Conservation (phyloP, 768 basidiomycete genomes). For the Mycena alexandri region DNA sequence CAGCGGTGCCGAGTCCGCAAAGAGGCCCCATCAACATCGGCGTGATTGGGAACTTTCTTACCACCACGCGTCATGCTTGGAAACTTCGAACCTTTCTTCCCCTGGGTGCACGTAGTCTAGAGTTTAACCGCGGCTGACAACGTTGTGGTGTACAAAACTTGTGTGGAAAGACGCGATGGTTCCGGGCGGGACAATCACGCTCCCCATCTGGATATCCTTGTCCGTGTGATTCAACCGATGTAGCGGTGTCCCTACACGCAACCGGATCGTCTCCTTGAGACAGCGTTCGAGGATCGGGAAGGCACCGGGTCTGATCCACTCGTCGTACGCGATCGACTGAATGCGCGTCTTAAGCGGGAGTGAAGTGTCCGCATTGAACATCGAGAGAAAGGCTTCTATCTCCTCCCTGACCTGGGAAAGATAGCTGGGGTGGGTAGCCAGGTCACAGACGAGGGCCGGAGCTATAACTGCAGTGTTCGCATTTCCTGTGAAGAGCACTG, state of each 20-base stretch:
- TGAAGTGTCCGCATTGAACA: slow-evolving; percentile 14
- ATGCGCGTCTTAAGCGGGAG: slow-evolving; percentile 16
- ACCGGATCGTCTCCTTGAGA: slow-evolving; percentile 24
- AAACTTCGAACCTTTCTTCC: too few relatives aligned
- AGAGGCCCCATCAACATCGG: too few relatives aligned
- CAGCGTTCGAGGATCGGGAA: slow-evolving; percentile 20
- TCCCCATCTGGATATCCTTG: slow-evolving; percentile 5
- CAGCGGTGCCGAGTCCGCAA: too few relatives aligned
- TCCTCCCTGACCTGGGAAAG: slow-evolving; percentile 40
- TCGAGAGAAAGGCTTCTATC: slow-evolving; percentile 28
- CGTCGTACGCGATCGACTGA: slow-evolving; percentile 20
- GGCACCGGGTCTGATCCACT: slow-evolving; percentile 1
- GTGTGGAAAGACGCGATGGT: slow-evolving; percentile 11
- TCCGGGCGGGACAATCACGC: slow-evolving; percentile 1
- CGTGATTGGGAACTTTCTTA: too few relatives aligned
- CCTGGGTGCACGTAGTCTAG: too few relatives aligned
- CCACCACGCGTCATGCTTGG: too few relatives aligned
- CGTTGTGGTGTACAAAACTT: slow-evolving; percentile 19
- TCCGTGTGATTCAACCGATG: slow-evolving; percentile 20
- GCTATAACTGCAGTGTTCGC: slow-evolving; percentile 22
- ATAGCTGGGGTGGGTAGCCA: slow-evolving; percentile 40
- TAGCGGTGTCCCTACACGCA: slow-evolving; percentile 19
- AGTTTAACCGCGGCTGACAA: too few relatives aligned
- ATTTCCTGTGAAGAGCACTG: slow-evolving; percentile 16
- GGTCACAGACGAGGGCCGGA: slow-evolving; percentile 34